A percentile compares a stretch with the other conserved stretches of the same genome.
These are phyloP conservation scores for Camelina laxa DNA, from an alignment of 345 rosid species.

Conservation along the genomic window DNA sequence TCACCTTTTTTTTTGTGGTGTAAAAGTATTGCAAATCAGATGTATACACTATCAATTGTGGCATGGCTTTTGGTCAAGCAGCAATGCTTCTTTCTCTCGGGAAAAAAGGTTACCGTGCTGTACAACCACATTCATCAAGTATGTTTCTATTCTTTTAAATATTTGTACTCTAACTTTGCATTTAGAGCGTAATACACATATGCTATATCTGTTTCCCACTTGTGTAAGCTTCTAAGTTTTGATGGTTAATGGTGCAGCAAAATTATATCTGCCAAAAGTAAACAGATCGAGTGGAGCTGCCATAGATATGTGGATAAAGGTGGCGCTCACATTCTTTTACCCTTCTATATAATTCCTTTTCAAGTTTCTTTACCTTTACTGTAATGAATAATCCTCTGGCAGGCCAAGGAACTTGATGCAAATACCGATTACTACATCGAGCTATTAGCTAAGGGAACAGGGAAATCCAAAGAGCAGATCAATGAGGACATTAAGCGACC, in stretches of 20 bases:
- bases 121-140: conserved; percentile 80
- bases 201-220: not conserved
- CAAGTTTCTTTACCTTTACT: not conserved
- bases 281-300: conserved; percentile 77
- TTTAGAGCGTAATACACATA: not conserved
- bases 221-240: conserved; percentile 24
- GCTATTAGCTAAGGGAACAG: conserved; percentile 74
- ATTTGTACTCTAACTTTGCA: not conserved
- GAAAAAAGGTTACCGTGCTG: conserved; percentile 73
- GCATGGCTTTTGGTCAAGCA: conserved; percentile 95
- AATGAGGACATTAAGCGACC: conserved; percentile 69
- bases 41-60: conserved; percentile 77
- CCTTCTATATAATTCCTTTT: not conserved
- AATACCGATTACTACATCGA: conserved; percentile 70
- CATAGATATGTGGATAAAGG: conserved; percentile 93
- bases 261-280: conserved; percentile 75
- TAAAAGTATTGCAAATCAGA: conserved; percentile 70
- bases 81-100: conserved; percentile 92
- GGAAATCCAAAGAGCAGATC: conserved; percentile 82
- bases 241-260: conserved; percentile 59
- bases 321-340: conserved; percentile 22
- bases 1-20: conserved; percentile 28
- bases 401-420: conserved; percentile 88
- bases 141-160: conserved; percentile 40
- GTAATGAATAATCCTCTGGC: conserved; percentile 36